Conservation (phyloP, 2,329 filamentous ascomycete genomes). For the Albifimbria verrucaria region DNA sequence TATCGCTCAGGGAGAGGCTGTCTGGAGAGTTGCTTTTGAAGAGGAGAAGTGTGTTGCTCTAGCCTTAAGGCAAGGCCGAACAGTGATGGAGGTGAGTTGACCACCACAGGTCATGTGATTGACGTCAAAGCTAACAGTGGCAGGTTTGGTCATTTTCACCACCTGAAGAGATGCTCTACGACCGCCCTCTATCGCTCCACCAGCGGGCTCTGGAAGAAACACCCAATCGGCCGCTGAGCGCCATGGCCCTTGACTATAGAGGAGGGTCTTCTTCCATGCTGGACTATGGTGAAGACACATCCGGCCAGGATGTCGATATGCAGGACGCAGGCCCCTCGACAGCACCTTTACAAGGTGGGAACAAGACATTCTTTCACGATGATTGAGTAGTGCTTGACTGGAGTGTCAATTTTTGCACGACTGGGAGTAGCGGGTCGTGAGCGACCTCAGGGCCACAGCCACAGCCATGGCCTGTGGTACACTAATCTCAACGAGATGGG, state of each 20-base stretch:
- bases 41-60: conserved; percentile 98
- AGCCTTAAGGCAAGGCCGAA: conserved; percentile 78
- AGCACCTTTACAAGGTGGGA: conserved; percentile 46
- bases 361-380: conserved; percentile 50
- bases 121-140: conserved; percentile 26
- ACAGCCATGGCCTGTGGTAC: no score
- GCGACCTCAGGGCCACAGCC: no score
- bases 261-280: conserved; percentile 23
- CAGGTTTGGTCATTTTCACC: conserved; percentile 96
- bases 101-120: not conserved
- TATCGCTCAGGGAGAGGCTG: conserved; percentile 85
- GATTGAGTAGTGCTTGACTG: conserved; percentile 23
- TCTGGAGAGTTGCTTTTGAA: conserved; percentile 97
- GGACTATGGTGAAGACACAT: conserved; percentile 28
- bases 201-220: conserved; percentile 43
- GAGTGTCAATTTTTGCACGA: no score
- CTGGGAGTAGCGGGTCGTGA: no score
- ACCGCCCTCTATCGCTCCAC: conserved; percentile 48
- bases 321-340: conserved; percentile 53
- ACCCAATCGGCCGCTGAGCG: conserved; percentile 48
- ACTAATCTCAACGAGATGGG: conserved; percentile 7
- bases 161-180: conserved; percentile 64
- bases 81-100: conserved; percentile 88
- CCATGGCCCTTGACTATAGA: conserved; percentile 44
- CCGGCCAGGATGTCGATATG: conserved; percentile 52